Conservation (phyloP, 371 early-diverging fungal species). For the Basidiobolus meristosporus region DNA sequence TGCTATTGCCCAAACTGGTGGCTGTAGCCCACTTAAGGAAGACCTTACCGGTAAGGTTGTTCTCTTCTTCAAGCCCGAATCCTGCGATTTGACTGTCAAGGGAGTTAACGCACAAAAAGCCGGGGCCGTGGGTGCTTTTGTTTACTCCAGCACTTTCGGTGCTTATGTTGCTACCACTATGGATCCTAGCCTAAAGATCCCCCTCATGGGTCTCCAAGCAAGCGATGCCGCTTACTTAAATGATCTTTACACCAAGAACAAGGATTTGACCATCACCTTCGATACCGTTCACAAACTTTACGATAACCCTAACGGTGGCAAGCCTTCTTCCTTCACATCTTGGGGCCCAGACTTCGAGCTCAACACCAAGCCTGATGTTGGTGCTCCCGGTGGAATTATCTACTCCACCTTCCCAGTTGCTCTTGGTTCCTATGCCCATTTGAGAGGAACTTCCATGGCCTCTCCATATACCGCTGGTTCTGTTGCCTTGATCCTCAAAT, state of each 20-base stretch:
- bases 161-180: constrained; percentile 9
- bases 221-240: constrained; percentile 12
- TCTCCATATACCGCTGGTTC: constrained; percentile 51
- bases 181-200: constrained; percentile 7
- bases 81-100: constrained; percentile 26
- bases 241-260: neutral
- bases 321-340: constrained; percentile 28
- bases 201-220: constrained; percentile 10
- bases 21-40: neutral
- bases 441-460: constrained; percentile 50
- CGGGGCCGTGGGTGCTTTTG: constrained; percentile 35
- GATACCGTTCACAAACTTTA: constrained; percentile 1
- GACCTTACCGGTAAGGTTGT: constrained; percentile 23
- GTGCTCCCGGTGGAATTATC: constrained; percentile 52
- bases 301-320: constrained; percentile 15
- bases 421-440: constrained; percentile 21
- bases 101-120: constrained; percentile 21
- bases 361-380: constrained; percentile 45
- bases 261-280: neutral
- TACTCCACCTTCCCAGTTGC: constrained; percentile 39
- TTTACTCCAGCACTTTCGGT: constrained; percentile 18
- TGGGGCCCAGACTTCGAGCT: constrained; percentile 53
- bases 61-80: constrained; percentile 33
- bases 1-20: neutral
- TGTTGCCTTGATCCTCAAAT: constrained; percentile 31